These are phyloP conservation scores for Obelidium mucronatum DNA, from an alignment of 192 early-diverging fungal genomes.

Conservation along the genomic window DNA sequence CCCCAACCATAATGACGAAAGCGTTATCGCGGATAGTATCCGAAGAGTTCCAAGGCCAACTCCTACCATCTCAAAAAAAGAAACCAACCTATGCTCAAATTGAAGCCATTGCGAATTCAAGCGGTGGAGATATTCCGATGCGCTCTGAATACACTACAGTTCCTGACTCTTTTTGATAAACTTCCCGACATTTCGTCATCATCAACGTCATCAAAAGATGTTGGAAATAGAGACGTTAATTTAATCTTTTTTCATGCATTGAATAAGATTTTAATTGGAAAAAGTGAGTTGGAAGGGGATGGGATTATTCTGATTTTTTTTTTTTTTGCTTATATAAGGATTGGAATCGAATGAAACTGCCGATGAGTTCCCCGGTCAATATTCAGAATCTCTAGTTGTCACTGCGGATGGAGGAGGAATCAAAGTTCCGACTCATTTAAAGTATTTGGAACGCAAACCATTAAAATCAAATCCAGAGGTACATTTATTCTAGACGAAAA, in stretches of 20 bases:
- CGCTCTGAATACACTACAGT: constrained; percentile 56
- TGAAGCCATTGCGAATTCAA: constrained; percentile 39
- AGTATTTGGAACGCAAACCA: constrained; percentile 30
- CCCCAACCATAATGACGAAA: constrained; percentile 42
- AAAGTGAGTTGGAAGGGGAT: constrained; percentile 32
- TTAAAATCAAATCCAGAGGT: constrained; percentile 52
- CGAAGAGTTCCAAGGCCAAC: constrained; percentile 32
- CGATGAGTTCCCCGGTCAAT: constrained; percentile 18
- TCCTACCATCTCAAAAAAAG: not conserved
- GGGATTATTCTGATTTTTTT: not conserved
- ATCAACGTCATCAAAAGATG: constrained; percentile 8
- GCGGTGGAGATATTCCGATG: constrained; percentile 54
- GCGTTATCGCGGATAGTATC: constrained; percentile 38
- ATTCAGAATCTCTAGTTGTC: no score
- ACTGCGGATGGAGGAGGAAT: not conserved
- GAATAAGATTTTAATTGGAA: constrained; percentile 48
- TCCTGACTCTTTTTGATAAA: constrained; percentile 26
- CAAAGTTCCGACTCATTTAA: constrained; percentile 30
- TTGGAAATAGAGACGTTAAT: constrained; percentile 44
- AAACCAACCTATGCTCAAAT: constrained; percentile 30
- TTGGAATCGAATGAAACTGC: constrained; percentile 6
- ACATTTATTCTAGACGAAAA: not conserved
- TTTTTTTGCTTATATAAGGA: no score
- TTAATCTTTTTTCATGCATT: constrained; percentile 50
- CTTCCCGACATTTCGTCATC: not conserved